Evolutionary conservation across 2,329 filamentous ascomycete genomes (phyloP).

Genomic region (Stylonectria norvegica): DNA sequence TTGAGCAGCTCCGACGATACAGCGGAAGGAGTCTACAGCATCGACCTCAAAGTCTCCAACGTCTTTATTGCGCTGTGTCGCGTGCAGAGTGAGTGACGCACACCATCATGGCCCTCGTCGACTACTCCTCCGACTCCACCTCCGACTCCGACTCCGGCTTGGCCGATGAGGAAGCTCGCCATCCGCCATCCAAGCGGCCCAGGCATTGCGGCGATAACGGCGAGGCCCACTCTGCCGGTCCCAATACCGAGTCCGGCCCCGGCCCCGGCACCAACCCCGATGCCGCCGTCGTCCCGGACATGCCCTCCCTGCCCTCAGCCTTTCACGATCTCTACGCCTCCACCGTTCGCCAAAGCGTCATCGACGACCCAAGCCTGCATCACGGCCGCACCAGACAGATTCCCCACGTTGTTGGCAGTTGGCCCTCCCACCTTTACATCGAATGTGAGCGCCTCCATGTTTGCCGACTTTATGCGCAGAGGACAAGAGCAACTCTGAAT

Average conservation of each 20-base stretch:
- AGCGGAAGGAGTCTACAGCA: too few relatives aligned
- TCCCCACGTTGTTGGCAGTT: slow-evolving; percentile 84
- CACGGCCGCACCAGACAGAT: slow-evolving; percentile 77
- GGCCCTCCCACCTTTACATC: slow-evolving; percentile 88
- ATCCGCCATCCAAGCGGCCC: slow-evolving; percentile 35
- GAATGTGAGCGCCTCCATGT: too few relatives aligned
- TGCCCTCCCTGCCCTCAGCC: slow-evolving; percentile 72
- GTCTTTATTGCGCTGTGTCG: background rate
- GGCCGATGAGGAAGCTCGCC: slow-evolving; percentile 21
- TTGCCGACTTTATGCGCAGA: slow-evolving; percentile 18
- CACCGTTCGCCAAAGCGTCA: slow-evolving; percentile 70
- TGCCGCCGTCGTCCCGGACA: slow-evolving; percentile 19
- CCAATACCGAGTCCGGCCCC: background rate
- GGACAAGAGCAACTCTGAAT: background rate
- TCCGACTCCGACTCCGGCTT: slow-evolving; percentile 20
- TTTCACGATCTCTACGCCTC: slow-evolving; percentile 92
- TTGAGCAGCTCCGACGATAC: too few relatives aligned
- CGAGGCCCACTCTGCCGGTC: slow-evolving; percentile 1
- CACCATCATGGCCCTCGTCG: slow-evolving; percentile 65
- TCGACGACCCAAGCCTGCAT: slow-evolving; percentile 81
- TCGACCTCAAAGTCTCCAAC: background rate
- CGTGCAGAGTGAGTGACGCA: too few relatives aligned
- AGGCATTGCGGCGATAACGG: slow-evolving; percentile 21
- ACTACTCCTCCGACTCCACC: slow-evolving; percentile 56
- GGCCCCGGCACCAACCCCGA: slow-evolving; percentile 5